Evolutionary conservation across 2,329 filamentous ascomycete genomes (phyloP).

Genomic region (Diaporthe humulicola): DNA sequence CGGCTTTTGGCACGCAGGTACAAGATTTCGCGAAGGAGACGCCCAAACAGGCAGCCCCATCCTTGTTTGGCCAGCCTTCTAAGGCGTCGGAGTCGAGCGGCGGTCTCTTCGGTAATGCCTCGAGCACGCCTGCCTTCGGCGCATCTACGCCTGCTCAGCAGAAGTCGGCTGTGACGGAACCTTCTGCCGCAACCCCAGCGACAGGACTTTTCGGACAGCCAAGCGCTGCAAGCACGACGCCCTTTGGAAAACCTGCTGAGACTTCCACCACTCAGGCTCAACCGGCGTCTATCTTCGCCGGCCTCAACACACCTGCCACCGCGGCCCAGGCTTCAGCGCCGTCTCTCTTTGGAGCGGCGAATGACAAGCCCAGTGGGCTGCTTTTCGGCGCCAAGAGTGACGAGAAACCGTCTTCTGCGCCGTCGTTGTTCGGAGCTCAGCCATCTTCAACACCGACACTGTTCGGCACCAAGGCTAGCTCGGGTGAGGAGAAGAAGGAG

Average conservation of each 20-base stretch:
- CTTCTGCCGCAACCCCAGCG: conserved; percentile 43
- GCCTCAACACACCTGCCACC: conserved; percentile 32
- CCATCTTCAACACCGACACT: conserved; percentile 33
- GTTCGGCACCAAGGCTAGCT: conserved; percentile 32
- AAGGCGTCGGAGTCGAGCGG: conserved; percentile 35
- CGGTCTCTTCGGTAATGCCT: conserved; percentile 40
- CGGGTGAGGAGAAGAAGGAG: conserved; percentile 35
- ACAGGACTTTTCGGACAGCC: conserved; percentile 37
- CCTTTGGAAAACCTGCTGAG: conserved; percentile 49
- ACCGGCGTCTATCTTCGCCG: conserved; percentile 52
- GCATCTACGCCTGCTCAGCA: conserved; percentile 27
- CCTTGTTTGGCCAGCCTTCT: conserved; percentile 36
- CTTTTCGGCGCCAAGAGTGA: conserved; percentile 36
- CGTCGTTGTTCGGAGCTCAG: conserved; percentile 35
- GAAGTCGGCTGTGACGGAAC: conserved; percentile 42
- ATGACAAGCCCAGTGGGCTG: conserved; percentile 35
- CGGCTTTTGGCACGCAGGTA: conserved; percentile 37
- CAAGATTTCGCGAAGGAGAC: conserved; percentile 41
- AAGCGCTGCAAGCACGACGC: conserved; percentile 32
- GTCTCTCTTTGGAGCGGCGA: conserved; percentile 41
- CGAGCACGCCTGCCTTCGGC: conserved; percentile 35
- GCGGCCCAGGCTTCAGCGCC: conserved; percentile 46
- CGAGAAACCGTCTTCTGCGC: conserved; percentile 20
- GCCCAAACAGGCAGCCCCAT: conserved; percentile 38
- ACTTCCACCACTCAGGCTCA: conserved; percentile 45